Conservation (phyloP, 2,329 filamentous ascomycete genomes). For the Akanthomyces muscarius region DNA sequence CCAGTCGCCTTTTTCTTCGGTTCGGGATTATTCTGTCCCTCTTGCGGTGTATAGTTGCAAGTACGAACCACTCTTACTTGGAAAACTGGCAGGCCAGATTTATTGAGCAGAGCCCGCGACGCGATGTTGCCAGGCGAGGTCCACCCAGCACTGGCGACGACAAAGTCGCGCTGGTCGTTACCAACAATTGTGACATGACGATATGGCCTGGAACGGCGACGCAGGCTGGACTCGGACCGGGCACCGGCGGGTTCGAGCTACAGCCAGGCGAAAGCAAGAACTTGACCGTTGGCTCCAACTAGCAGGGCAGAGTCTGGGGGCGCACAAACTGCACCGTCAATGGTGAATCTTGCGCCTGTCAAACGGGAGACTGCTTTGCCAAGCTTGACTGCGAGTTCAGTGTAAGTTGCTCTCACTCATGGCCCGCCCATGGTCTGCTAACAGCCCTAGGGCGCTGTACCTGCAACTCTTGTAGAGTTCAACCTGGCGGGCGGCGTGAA, state of each 20-base stretch:
- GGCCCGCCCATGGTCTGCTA: neutral
- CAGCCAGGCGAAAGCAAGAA: slow-evolving; percentile 52
- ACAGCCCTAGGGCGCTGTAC: slow-evolving; percentile 59
- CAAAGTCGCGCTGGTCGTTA: slow-evolving; percentile 59
- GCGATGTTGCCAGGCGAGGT: slow-evolving; percentile 26
- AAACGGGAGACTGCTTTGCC: slow-evolving; percentile 72
- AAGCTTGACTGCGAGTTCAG: slow-evolving; percentile 64
- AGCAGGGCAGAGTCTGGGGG: slow-evolving; percentile 80
- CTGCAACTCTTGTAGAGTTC: slow-evolving; percentile 77
- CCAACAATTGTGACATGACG: slow-evolving; percentile 66
- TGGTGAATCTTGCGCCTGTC: slow-evolving; percentile 62
- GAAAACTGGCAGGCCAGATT: slow-evolving; percentile 26
- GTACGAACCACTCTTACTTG: neutral
- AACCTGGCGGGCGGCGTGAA: slow-evolving; percentile 63
- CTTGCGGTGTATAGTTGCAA: neutral
- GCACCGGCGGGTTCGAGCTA: slow-evolving; percentile 65
- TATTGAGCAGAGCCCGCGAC: slow-evolving; percentile 25
- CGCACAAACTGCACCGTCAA: slow-evolving; percentile 80
- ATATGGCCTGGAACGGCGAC: slow-evolving; percentile 76
- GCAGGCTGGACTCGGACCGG: slow-evolving; percentile 65
- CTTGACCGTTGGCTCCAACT: slow-evolving; percentile 65
- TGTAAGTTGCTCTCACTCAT: slow-evolving; percentile 42
- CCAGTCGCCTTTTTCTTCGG: neutral
- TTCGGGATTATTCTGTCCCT: neutral
- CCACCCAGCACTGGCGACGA: slow-evolving; percentile 33